Evolutionary conservation across 192 early-diverging fungal genomes (phyloP), one percentile per base, ranked within the genome.

Genomic region (Gryganskiella cystojenkinii): DNA sequence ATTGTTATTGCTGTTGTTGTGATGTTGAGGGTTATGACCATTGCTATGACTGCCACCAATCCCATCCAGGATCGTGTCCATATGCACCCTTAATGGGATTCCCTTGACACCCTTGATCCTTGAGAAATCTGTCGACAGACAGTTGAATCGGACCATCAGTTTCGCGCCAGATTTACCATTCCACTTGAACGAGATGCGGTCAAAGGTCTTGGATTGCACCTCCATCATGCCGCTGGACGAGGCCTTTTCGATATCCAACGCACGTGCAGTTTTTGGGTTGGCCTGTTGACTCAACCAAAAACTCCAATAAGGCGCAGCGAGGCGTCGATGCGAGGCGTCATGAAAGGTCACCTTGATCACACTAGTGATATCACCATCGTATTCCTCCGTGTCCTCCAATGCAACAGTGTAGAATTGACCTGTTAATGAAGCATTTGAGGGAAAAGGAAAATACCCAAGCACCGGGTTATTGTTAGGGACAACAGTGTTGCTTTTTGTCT

Each of bases 31-130:
- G n/a, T n/a, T n/a, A n/a, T n/a, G n/a, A n/a, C n/a, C n/a, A n/a
- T n/a, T n/a, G n/a, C n/a, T n/a, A n/a, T n/a, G 44, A 40, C 11
- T 56, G n/a, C 24, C 56, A 20, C 52, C 52, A 2, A 8, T 25
- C 45, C 66, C 70, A n/a, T 72, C 68, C 37, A 67, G 19, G 15
- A 67, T 61, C 31, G 60, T 84, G 53, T 76, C 82, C 5, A 83
- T 75, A 46, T 87, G 81, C 17, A 87, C 75, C 13, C 92, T 84
- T 20, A 93, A 75, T 42, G 91, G 90, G 28, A 92, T 91, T 8
- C 92, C 92, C 72, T 93, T 93, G 53, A 93, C 90, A 25, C 92
- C 92, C 80, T 93, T 93, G 70, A 93, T 90, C 20, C 90, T 67
- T 50, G 90, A 91, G 81, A 93, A 93, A 61, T 93, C 92, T 0